Conservation (phyloP, 2,329 filamentous ascomycete species). For the Trichoderma pleuroti region DNA sequence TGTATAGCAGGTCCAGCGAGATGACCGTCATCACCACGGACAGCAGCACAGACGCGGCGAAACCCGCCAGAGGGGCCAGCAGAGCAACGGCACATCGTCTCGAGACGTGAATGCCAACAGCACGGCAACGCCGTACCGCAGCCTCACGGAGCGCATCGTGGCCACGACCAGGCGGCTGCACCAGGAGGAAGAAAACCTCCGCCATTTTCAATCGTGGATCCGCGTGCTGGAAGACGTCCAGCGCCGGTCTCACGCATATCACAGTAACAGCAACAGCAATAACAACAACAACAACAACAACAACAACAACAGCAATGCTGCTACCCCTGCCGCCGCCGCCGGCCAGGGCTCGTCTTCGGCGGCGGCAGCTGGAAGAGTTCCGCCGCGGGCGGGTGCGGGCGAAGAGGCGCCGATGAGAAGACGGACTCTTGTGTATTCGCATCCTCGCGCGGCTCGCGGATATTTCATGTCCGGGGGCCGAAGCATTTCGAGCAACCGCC, state of each 20-base stretch:
- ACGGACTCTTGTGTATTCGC: not conserved
- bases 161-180: not conserved
- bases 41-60: not conserved
- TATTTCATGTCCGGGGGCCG: conserved; percentile 13
- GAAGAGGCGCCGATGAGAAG: not conserved
- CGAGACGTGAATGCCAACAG: not conserved
- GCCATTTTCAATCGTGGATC: not conserved
- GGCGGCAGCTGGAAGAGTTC: not conserved
- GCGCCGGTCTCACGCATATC: not conserved
- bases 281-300: too few species aligned
- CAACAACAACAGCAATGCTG: not conserved
- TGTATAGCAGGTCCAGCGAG: not conserved
- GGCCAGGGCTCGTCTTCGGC: not conserved
- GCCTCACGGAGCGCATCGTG: not conserved
- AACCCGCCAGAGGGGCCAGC: not conserved
- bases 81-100: not conserved
- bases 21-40: not conserved
- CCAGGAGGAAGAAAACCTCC: not conserved
- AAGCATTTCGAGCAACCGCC: not conserved
- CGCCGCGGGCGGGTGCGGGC: not conserved
- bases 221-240: conserved; percentile 1
- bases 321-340: not conserved
- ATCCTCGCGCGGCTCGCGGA: not conserved
- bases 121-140: not conserved
- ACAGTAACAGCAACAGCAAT: not conserved